Evolutionary conservation across 1,139 yeast species (phyloP), one percentile per base, ranked within the genome.

Genomic region (Geotrichum fermentans): DNA sequence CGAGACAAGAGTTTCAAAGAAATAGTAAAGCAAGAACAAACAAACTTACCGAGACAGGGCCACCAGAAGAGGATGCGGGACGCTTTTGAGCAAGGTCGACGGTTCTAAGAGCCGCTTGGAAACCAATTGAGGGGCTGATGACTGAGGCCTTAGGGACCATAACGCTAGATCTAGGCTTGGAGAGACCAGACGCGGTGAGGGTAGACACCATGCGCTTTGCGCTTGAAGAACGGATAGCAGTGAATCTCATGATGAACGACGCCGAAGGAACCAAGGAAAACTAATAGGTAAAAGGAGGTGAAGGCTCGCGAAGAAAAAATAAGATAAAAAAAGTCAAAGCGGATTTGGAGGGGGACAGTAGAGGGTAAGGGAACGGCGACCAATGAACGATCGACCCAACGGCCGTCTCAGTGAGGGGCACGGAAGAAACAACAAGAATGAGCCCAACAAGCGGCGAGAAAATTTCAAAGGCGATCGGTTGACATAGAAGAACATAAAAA

Each of bases 41-140:
- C n/a, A n/a, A n/a, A 59, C 64, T 55, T 60, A 59, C 63, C 51
- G 63, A 61, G 43, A 62, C 61, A 40, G 66, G 61, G 29, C 66
- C 66, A 20, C 65, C 65, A 32, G 55, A 47, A 36, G 65, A 56
- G 30, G 63, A 58, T 44, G 63, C 61, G 18, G 47, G 40, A 43
- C 65, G 58, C 48, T 49, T 50, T 40, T 53, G 54, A 37, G 51
- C 43, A 21, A 36, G 21, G 51, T 56, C 61, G 42, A 55, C 34
- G 39, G 62, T 61, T 54, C 65, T 55, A 52, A 62, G 44, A 29
- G 65, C 63, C 26, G 63, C 60, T 42, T 58, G 62, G 52, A 52
- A 58, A 28, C 59, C 63, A 41, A 52, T 40, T n/a, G 54, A 26
- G 30, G 52, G 52, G 42, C 43, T 42, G 28, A 46, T 33, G 35